Base-by-base conservation (phyloP, 805 yeast species). In the Metschnikowia noctiluminum region DNA sequence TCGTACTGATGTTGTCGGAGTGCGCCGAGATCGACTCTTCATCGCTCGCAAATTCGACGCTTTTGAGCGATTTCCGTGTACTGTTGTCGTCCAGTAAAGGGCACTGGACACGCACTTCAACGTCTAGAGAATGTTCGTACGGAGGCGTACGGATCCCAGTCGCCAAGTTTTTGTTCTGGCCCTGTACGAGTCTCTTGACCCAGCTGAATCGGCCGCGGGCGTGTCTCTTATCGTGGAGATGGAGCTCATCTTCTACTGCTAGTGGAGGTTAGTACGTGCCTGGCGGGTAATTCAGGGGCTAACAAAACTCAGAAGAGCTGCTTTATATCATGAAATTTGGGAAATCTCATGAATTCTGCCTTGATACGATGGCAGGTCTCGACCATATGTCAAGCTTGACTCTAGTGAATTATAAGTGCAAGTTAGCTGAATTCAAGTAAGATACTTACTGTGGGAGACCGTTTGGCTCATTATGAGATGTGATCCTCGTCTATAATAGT, bases 121-220 rank as follows among this genome's bases (percentile, higher is more conserved):
- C 26, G n/a, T 30, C 41, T 7, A 40, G 16, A 8, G 43, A 28
- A 13, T 38, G 45, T 26, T 38, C 51, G 50, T 37, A 49, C 42
- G 50, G 43, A 5, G 53, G 53, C 44, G 53, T 51, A 7, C 48
- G 37, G 34, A 47, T 48, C 13, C 51, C 49, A 8, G 44, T 42
- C 13, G 45, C 38, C 32, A 38, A 38, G 46, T 28, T 32, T 41
- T 66, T 59, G 45, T 53, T 61, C 38, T 59, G 72, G 37, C 72
- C 70, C 51, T 69, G 73, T 62, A 70, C 70, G 31, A 70, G 64
- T 38, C 75, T 56, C 44, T 61, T 62, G n/a, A 70, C 75, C 75
- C 75, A 70, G 15, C 69, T 62, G 49, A 70, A 70, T 26, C 74
- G 58, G 44, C 66, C 64, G 27, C 63, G 58, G 30, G 59, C 52